Evolutionary conservation across 164 flowering plant genomes (phyloP).

Genomic region (Sextonia rubra): DNA sequence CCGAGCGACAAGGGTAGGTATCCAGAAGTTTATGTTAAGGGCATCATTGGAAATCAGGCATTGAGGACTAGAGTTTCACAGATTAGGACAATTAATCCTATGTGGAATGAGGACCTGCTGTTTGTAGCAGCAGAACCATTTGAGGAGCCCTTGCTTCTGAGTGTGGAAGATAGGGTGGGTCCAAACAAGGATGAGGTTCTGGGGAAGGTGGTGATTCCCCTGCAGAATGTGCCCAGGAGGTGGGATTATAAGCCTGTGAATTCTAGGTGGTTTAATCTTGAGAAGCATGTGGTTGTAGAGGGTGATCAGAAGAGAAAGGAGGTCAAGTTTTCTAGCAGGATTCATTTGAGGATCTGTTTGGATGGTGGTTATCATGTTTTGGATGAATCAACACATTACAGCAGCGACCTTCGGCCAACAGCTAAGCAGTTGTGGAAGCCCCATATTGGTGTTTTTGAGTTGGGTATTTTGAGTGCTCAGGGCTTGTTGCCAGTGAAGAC

Average conservation of each 20-base stretch:
- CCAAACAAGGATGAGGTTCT: constrained; percentile 30
- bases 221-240: constrained; percentile 32
- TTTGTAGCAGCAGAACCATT: constrained; percentile 60
- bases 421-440: constrained; percentile 40
- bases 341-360: constrained; percentile 44
- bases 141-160: constrained; percentile 44
- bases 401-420: constrained; percentile 49
- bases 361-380: constrained; percentile 69
- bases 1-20: constrained; percentile 21
- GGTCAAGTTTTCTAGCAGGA: constrained; percentile 27
- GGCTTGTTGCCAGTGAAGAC: constrained; percentile 41
- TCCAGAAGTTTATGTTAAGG: constrained; percentile 39
- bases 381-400: constrained; percentile 46
- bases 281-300: constrained; percentile 53
- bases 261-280: constrained; percentile 42
- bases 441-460: constrained; percentile 44
- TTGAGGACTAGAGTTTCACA: constrained; percentile 30
- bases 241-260: constrained; percentile 24
- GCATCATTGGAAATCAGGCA: constrained; percentile 27
- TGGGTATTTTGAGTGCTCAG: constrained; percentile 47
- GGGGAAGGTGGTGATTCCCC: constrained; percentile 33
- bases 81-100: constrained; percentile 26
- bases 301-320: constrained; percentile 40
- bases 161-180: constrained; percentile 38
- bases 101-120: constrained; percentile 59